These are phyloP conservation scores for Fusarium nygamai DNA, from an alignment of 2,329 filamentous ascomycete species.

Conservation along the genomic window DNA sequence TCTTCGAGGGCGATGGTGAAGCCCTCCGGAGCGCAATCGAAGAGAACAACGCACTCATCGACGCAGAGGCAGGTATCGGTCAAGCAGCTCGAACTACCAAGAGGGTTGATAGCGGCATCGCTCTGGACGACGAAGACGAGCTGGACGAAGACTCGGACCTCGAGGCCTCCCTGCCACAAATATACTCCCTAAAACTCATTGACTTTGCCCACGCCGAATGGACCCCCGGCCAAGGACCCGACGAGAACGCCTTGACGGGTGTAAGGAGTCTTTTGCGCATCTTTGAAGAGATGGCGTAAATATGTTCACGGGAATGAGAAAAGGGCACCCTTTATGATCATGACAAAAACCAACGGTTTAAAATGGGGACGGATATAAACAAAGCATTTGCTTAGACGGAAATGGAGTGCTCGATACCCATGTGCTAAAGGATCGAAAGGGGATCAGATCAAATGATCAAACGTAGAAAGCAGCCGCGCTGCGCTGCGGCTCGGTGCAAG, in stretches of 20 bases:
- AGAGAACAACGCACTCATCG: conserved; percentile 61
- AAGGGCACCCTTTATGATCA: conserved; percentile 34
- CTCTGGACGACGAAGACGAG: conserved; percentile 56
- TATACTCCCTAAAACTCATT: conserved; percentile 87
- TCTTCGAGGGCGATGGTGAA: conserved; percentile 71
- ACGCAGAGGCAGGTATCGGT: conserved; percentile 60
- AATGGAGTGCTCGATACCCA: conserved; percentile 41
- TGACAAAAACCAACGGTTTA: conserved; percentile 21
- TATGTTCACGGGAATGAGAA: conserved; percentile 19
- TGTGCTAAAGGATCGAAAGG: conserved; percentile 35
- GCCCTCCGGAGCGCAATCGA: conserved; percentile 63
- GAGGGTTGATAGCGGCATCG: conserved; percentile 67
- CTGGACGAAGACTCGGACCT: conserved; percentile 62
- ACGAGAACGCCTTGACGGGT: conserved; percentile 83
- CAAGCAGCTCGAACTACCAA: conserved; percentile 50
- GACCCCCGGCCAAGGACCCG: conserved; percentile 82
- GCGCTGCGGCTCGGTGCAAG: conserved; percentile 29
- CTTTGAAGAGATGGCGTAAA: conserved; percentile 69
- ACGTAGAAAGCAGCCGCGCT: conserved; percentile 33
- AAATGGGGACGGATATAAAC: conserved; percentile 12
- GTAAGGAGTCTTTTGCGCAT: conserved; percentile 77
- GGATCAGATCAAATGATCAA: conserved; percentile 28
- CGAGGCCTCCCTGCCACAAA: conserved; percentile 63
- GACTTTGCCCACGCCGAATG: conserved; percentile 95
- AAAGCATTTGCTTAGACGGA: conserved; percentile 38